phyloP scores from a whole-genome alignment of 1,284 basidiomycete genomes.

The Ceratobasidium sp. region DNA sequence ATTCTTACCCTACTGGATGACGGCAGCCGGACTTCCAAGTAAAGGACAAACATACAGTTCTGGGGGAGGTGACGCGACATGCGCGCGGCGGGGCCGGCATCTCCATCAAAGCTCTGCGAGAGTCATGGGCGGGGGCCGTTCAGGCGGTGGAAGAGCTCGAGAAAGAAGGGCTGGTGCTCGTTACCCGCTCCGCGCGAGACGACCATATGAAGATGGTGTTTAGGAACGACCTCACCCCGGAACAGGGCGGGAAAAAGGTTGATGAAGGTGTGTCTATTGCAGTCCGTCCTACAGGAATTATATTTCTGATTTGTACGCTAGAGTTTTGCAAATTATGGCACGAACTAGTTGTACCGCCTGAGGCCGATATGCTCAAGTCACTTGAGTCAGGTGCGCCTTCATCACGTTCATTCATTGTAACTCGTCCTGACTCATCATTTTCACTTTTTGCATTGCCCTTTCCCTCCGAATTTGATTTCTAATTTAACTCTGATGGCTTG shows the following conservation, averaged over 20 bases:
- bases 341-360: constrained; percentile 83
- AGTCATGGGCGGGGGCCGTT: constrained; percentile 90
- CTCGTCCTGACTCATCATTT: constrained; percentile 23
- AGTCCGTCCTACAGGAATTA: background rate
- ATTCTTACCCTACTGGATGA: constrained; percentile 2
- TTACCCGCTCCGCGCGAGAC: constrained; percentile 86
- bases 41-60: constrained; percentile 82
- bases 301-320: constrained; percentile 55
- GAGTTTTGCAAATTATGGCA: constrained; percentile 92
- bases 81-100: constrained; percentile 85
- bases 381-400: constrained; percentile 72
- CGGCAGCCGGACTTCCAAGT: constrained; percentile 87
- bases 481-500: constrained; percentile 6
- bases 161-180: constrained; percentile 87
- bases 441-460: constrained; percentile 45
- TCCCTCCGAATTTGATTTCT: constrained; percentile 47
- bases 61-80: constrained; percentile 85
- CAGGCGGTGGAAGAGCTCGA: constrained; percentile 86
- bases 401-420: background rate
- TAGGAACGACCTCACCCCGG: constrained; percentile 88
- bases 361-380: constrained; percentile 82
- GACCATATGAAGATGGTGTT: constrained; percentile 89
- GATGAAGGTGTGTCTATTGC: constrained; percentile 76
- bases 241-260: constrained; percentile 76
- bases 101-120: constrained; percentile 85